Percentiles rank a stretch among this genome's conserved stretches.
Evolutionary conservation across 495 filamentous ascomycete species (phyloP).

Genomic region (Aspergillus sclerotioniger): DNA sequence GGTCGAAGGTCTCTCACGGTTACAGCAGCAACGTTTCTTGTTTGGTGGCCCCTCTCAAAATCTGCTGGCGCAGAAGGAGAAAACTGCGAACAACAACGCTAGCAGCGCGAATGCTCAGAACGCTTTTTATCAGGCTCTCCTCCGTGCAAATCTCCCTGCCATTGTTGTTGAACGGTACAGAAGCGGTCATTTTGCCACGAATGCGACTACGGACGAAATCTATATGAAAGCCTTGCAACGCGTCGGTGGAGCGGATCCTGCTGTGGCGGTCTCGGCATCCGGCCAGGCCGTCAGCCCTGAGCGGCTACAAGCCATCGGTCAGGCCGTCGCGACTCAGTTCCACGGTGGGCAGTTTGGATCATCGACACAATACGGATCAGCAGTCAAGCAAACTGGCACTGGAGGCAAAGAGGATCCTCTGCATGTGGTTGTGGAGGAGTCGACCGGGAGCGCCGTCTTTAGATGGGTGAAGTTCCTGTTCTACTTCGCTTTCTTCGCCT

Average conservation of each 20-base stretch:
- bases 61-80: slow-evolving; percentile 70
- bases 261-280: slow-evolving; percentile 30
- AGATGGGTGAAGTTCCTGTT: slow-evolving; percentile 87
- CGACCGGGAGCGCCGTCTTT: slow-evolving; percentile 71
- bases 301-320: slow-evolving; percentile 79
- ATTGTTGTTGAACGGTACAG: slow-evolving; percentile 89
- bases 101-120: slow-evolving; percentile 82
- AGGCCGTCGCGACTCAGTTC: slow-evolving; percentile 77
- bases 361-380: slow-evolving; percentile 17
- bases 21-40: slow-evolving; percentile 49
- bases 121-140: slow-evolving; percentile 87
- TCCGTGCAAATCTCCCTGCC: slow-evolving; percentile 86
- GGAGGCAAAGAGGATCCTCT: slow-evolving; percentile 78
- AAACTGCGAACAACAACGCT: slow-evolving; percentile 87
- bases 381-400: slow-evolving; percentile 47
- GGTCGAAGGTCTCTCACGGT: slow-evolving; percentile 23
- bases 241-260: slow-evolving; percentile 55
- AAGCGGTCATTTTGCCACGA: slow-evolving; percentile 78
- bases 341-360: slow-evolving; percentile 59
- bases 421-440: slow-evolving; percentile 95
- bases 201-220: slow-evolving; percentile 64
- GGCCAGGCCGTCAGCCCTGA: slow-evolving; percentile 51
- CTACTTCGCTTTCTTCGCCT: slow-evolving; percentile 71
- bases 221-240: slow-evolving; percentile 73
- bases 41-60: slow-evolving; percentile 57